These are phyloP conservation scores for Cercospora sojina DNA, from an alignment of 2,329 filamentous ascomycete genomes.

Conservation along the genomic window DNA sequence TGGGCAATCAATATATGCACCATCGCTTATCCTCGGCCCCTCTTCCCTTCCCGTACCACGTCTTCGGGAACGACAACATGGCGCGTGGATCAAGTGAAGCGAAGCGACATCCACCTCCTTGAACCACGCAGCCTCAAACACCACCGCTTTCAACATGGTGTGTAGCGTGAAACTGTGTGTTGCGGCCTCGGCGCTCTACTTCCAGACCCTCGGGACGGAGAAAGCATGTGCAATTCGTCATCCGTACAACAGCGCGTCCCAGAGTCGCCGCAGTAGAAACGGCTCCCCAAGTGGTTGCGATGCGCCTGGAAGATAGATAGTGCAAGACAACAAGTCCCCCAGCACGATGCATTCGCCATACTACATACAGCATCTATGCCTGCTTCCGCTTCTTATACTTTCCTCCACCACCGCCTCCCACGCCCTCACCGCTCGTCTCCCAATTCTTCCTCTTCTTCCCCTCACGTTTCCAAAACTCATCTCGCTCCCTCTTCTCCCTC, in stretches of 20 bases:
- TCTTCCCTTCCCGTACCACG: neutral
- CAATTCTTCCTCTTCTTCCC: constrained; percentile 71
- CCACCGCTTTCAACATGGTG: too few species aligned
- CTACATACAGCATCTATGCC: constrained; percentile 12
- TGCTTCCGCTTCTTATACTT: constrained; percentile 35
- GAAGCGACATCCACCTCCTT: neutral
- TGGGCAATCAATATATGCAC: neutral
- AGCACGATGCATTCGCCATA: neutral
- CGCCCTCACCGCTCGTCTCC: constrained; percentile 52
- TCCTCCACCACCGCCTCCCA: constrained; percentile 33
- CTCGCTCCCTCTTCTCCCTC: constrained; percentile 84
- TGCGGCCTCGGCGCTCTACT: too few species aligned
- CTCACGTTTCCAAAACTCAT: constrained; percentile 90
- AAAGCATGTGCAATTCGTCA: too few species aligned
- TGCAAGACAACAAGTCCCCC: neutral
- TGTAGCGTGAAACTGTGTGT: too few species aligned
- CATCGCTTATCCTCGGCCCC: neutral
- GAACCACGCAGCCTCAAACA: neutral
- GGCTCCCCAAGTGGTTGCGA: too few species aligned
- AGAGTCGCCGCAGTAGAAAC: too few species aligned
- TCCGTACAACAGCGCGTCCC: too few species aligned
- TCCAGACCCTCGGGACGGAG: too few species aligned
- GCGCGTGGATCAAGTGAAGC: neutral
- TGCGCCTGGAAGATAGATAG: neutral
- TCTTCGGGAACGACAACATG: neutral